Conservation (phyloP, 768 basidiomycete species). For the Sporobolomyces phaffii region DNA sequence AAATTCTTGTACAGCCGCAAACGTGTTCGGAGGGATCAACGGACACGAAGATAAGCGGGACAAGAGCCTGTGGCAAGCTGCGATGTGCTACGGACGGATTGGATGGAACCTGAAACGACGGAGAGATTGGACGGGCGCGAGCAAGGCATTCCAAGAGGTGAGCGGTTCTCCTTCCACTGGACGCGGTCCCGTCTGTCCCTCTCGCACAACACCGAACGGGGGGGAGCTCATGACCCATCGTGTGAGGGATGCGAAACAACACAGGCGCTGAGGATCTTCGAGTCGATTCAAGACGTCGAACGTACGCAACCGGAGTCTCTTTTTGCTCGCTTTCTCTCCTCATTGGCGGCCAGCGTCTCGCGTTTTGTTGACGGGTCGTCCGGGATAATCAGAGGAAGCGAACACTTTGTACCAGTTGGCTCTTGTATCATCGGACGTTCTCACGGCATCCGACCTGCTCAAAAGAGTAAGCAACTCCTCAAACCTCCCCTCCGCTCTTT, state of each 20-base stretch:
- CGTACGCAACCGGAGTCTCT: too few relatives aligned
- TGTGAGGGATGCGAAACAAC: too few relatives aligned
- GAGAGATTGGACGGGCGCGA: neutral
- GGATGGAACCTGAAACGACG: neutral
- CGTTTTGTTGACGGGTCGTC: too few relatives aligned
- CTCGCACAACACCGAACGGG: too few relatives aligned
- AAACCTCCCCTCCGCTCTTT: neutral
- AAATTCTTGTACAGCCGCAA: slow-evolving; percentile 6
- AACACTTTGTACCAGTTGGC: slow-evolving; percentile 25
- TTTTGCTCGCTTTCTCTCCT: too few relatives aligned
- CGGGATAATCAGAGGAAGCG: slow-evolving; percentile 13
- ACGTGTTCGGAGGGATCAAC: neutral
- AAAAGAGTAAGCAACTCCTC: slow-evolving; percentile 9
- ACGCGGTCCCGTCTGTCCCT: too few relatives aligned
- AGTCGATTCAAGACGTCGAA: neutral
- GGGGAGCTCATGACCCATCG: neutral
- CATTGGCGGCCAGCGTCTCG: too few relatives aligned
- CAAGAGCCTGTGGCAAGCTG: slow-evolving; percentile 20
- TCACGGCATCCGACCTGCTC: slow-evolving; percentile 4
- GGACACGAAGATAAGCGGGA: neutral
- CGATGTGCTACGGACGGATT: neutral
- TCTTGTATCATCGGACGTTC: neutral
- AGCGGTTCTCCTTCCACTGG: neutral
- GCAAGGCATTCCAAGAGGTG: slow-evolving; percentile 18
- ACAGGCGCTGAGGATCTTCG: slow-evolving; percentile 15